Percentiles rank a stretch among this genome's conserved stretches.
These are phyloP conservation scores for Jatropha multifida DNA, from an alignment of 441 rosid species.

Conservation along the genomic window DNA sequence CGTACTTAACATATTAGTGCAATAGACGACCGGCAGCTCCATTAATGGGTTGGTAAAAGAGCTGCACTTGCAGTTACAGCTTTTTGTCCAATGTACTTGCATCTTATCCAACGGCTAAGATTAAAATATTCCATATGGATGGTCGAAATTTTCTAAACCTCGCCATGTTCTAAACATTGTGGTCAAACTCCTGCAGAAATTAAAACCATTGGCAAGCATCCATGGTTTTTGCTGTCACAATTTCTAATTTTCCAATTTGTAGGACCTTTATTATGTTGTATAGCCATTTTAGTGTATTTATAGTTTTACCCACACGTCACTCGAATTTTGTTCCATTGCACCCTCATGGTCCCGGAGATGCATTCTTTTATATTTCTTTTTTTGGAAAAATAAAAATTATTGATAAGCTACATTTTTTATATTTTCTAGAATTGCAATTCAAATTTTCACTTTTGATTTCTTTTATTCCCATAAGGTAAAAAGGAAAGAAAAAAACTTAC, in stretches of 20 bases:
- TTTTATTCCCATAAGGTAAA: too few species aligned
- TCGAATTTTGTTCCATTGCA: neutral
- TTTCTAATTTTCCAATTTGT: neutral
- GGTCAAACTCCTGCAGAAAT: neutral
- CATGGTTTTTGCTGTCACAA: neutral
- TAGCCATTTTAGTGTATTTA: neutral
- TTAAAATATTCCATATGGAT: too few species aligned
- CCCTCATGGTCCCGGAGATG: neutral
- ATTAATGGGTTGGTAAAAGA: too few species aligned
- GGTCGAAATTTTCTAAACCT: too few species aligned
- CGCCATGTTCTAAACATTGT: too few species aligned
- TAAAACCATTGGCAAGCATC: constrained; percentile 23
- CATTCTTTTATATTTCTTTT: neutral
- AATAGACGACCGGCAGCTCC: too few species aligned
- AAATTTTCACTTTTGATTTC: too few species aligned
- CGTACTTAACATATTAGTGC: too few species aligned
- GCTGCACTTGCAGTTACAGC: too few species aligned
- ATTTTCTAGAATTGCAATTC: neutral
- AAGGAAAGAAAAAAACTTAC: too few species aligned
- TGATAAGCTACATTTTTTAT: neutral
- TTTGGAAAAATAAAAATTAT: neutral
- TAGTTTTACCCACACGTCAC: neutral
- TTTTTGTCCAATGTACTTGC: too few species aligned
- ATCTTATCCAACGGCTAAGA: too few species aligned
- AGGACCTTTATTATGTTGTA: neutral